phyloP scores from a whole-genome alignment of 1,284 basidiomycete genomes.

The Trichosporon sp. region DNA sequence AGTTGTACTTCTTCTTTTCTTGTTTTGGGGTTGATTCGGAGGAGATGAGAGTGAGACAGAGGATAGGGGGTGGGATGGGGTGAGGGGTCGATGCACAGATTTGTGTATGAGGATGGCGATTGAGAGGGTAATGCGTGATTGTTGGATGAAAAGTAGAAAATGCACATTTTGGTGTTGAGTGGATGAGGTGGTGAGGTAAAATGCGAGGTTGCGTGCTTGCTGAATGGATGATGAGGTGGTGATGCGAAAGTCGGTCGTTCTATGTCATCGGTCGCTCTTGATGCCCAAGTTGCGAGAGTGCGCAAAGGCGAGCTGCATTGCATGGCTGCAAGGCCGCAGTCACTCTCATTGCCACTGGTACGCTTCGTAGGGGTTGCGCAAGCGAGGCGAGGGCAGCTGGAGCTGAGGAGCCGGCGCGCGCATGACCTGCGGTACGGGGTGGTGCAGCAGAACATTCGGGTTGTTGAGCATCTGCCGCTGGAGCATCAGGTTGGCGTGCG shows the following conservation, averaged over 20 bases:
- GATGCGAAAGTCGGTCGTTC: not conserved
- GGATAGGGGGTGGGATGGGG: not conserved
- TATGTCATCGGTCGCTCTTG: not conserved
- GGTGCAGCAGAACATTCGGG: not conserved
- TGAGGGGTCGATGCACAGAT: not conserved
- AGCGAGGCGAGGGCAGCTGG: not conserved
- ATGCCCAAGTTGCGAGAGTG: no score
- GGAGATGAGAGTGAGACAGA: not conserved
- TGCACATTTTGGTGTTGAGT: not conserved
- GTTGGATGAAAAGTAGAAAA: not conserved
- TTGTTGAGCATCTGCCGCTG: not conserved
- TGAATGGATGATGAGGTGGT: not conserved
- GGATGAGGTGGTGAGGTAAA: not conserved
- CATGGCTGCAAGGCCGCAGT: not conserved
- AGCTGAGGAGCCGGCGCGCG: not conserved
- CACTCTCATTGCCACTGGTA: slow-evolving; percentile 3
- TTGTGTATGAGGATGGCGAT: no score
- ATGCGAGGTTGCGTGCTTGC: not conserved
- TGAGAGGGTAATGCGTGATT: not conserved
- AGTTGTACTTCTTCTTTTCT: not conserved
- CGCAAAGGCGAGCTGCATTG: not conserved
- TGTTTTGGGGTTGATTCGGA: not conserved
- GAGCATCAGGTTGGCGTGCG: not conserved
- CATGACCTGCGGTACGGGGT: not conserved
- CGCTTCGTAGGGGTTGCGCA: not conserved